Percentiles rank a stretch among this genome's conserved stretches.
Evolutionary conservation across 1,284 basidiomycete genomes (phyloP).

Genomic region (Exobasidium cylindrosporum): DNA sequence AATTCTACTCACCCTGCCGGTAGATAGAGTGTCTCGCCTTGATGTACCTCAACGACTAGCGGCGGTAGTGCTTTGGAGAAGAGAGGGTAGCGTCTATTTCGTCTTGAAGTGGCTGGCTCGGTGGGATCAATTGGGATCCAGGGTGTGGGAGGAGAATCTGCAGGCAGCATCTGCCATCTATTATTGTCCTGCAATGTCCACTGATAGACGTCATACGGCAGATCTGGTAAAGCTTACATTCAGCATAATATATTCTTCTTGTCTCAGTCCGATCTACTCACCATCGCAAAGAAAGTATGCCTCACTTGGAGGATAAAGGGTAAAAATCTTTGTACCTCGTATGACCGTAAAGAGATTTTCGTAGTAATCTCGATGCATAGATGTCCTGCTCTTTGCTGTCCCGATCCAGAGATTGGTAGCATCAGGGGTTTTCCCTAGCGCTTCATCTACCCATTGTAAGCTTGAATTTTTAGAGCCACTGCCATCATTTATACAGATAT

Average conservation of each 20-base stretch:
- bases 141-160: constrained; percentile 23
- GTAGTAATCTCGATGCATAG: constrained; percentile 39
- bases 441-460: constrained; percentile 37
- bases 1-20: constrained; percentile 29
- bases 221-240: constrained; percentile 9
- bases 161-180: constrained; percentile 6
- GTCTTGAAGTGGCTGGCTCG: constrained; percentile 18
- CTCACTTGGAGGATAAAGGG: constrained; percentile 39
- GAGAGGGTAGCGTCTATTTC: constrained; percentile 26
- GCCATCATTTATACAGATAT: constrained; percentile 16
- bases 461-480: neutral
- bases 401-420: constrained; percentile 50
- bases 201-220: constrained; percentile 14
- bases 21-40: constrained; percentile 42
- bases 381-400: constrained; percentile 25
- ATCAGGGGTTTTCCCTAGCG: constrained; percentile 33
- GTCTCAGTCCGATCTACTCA: too few species aligned
- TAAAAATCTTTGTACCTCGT: constrained; percentile 43
- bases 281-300: constrained; percentile 36
- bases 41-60: constrained; percentile 37
- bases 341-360: constrained; percentile 49
- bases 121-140: constrained; percentile 48
- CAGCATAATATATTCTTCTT: neutral
- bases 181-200: constrained; percentile 10
- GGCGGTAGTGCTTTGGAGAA: constrained; percentile 32